Evolutionary conservation across 2,329 filamentous ascomycete species (phyloP), one percentile per base, ranked within the genome.

Genomic region (Claviceps maximensis): DNA sequence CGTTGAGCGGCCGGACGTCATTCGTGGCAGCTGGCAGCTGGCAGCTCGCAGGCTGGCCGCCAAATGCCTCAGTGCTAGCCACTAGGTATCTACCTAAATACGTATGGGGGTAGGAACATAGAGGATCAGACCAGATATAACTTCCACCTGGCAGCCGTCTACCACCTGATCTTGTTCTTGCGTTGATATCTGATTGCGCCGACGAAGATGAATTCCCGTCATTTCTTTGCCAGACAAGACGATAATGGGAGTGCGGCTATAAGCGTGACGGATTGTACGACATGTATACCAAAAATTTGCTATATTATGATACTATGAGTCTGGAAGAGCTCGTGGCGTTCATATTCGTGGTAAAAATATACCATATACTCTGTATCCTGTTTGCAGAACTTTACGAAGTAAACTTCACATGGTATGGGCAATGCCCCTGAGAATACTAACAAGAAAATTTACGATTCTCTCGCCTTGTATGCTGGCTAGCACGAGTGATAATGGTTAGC

Each of bases 391-490:
- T 58, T 61, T 54, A 63, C 59, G 55, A 59, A 60, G 59, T 55
- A 56, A 59, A 57, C 57, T 58, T 60, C 61, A 60, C 50, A 48
- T 54, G 47, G 47, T 47, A 48, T 56, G 46, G 54, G 58, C 54
- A 58, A 58, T 59, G 58, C 61, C 61, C 57, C 54, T 64, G 57
- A 61, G 62, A 61, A 61, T 49, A 55, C 60, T 57, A 63, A 60
- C 55, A 57, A 40, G 53, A 60, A 62, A 33, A 33, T 10, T 44
- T 57, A 25, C 17, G 85, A 65, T 87, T 67, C 81, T 84, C 82
- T 78, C 71, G 76, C 78, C 75, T 82, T 84, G 80, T 85, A 84
- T 84, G 82, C 80, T 80, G 69, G 67, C 70, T 71, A 74, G 74
- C 76, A 82, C 69, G 57, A 66, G 59, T 53, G 42, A 59, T 61